Evolutionary conservation across 345 rosid genomes (phyloP).

Genomic region (Cardiospermum halicacabum): DNA sequence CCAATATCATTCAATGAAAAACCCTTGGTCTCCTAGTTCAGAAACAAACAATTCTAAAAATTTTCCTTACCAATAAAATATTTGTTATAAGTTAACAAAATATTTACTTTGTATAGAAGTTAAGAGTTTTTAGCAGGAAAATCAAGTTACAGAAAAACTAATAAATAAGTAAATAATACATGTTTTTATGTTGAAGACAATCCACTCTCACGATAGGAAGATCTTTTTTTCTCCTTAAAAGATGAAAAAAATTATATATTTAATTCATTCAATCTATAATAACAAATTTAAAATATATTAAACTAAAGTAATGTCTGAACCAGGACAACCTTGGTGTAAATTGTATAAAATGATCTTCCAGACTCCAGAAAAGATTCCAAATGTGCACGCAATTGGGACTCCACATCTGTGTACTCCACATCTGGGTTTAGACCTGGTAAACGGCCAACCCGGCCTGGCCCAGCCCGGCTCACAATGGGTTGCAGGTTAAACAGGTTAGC

Average conservation of each 20-base stretch:
- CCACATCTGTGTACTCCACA: conserved; percentile 88
- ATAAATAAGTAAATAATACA: not conserved
- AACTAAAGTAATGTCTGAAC: conserved; percentile 12
- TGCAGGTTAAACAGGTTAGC: no score
- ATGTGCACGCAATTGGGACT: conserved; percentile 69
- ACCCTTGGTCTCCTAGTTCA: not conserved
- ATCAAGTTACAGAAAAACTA: conserved; percentile 1
- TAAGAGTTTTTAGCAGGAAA: not conserved
- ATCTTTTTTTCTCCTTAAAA: not conserved
- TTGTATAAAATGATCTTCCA: conserved; percentile 84
- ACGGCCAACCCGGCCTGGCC: no score
- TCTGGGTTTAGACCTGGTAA: no score
- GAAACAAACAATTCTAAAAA: not conserved
- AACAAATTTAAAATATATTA: not conserved
- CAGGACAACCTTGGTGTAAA: conserved; percentile 77
- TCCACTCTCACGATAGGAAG: not conserved
- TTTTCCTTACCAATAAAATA: not conserved
- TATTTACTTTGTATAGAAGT: not conserved
- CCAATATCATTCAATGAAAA: not conserved
- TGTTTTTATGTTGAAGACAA: not conserved
- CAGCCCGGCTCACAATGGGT: no score
- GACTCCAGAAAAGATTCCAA: conserved; percentile 91
- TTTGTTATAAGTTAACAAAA: not conserved
- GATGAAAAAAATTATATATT: not conserved
- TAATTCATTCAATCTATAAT: conserved; percentile 5